Evolutionary conservation across 2,329 filamentous ascomycete genomes (phyloP), one percentile per base, ranked within the genome.

Genomic region (Microcyclospora tardicrescens): DNA sequence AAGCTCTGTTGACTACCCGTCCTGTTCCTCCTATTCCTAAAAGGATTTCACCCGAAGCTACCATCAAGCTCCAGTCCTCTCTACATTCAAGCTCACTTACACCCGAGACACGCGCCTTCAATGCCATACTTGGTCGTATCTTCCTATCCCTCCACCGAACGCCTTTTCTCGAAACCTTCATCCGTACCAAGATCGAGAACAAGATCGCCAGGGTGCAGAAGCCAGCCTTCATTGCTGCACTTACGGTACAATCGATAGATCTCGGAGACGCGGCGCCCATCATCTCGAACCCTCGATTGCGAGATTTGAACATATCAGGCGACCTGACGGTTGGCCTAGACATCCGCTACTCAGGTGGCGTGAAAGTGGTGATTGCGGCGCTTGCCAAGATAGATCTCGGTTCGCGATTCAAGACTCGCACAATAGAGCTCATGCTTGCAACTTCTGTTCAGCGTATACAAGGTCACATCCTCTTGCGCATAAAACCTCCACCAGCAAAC

Each of bases 401-500:
- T 1, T 67, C 79, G 33, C 77, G 87, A 2, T 93, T 96, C 67
- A 95, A 94, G 57, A 75, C 83, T 5, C 72, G 89, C 47, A 86
- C 95, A 58, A 86, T 96, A 35, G 86, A 89, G 45, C 69, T 98
- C 36, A 72, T 95, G 9, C 71, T 98, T 28, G 85, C 91, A 3
- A 84, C 86, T 3, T 81, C 91, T 1, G 60, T 95, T 40, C 87
- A 84, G 57, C 83, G 79, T 50, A 66, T 96, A 1, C 84, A 93
- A 52, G 91, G 91, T 0, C 89, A 93, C 52, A 63, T 84, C 34
- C 64, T 94, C 24, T 70, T 95, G 53, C 82, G 85, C 53, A 79
- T 96, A 60, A 98, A 98, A 60, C 84, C 91, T 6, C 85, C 89
- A 12, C 91, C 91, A 1, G 95, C 86, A 60, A 98, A 98, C 58